phyloP scores from a whole-genome alignment of 2,329 filamentous ascomycete species.

The Colletotrichum tropicale region DNA sequence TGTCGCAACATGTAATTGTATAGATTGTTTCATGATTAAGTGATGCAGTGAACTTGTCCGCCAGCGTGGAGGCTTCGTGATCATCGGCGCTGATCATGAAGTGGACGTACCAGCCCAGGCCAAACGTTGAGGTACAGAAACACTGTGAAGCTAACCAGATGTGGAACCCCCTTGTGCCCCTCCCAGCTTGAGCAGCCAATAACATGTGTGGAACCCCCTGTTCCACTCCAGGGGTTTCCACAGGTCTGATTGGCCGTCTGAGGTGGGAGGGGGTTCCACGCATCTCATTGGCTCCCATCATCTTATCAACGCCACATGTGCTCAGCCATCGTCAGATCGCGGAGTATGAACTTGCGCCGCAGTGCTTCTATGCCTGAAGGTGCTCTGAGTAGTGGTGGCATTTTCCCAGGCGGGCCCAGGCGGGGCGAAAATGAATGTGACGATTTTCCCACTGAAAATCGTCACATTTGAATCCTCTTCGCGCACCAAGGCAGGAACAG shows the following conservation, averaged over 20 bases:
- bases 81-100: background rate
- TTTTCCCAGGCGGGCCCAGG: background rate
- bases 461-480: no score
- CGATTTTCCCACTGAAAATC: background rate
- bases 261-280: no score
- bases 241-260: no score
- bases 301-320: no score
- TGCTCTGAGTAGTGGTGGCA: background rate
- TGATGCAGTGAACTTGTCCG: background rate
- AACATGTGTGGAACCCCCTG: no score
- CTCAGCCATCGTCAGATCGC: background rate
- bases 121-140: no score
- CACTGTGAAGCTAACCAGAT: no score
- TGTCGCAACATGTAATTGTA: background rate
- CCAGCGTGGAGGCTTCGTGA: background rate
- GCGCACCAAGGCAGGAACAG: background rate
- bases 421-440: background rate
- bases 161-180: no score
- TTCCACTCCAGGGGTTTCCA: no score
- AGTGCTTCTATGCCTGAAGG: background rate
- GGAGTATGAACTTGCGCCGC: background rate
- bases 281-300: no score
- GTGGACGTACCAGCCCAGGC: no score
- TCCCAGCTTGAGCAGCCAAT: no score
- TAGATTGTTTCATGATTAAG: background rate